These are phyloP conservation scores for Rachicladosporium sp. DNA, from an alignment of 2,329 filamentous ascomycete genomes.

Conservation along the genomic window DNA sequence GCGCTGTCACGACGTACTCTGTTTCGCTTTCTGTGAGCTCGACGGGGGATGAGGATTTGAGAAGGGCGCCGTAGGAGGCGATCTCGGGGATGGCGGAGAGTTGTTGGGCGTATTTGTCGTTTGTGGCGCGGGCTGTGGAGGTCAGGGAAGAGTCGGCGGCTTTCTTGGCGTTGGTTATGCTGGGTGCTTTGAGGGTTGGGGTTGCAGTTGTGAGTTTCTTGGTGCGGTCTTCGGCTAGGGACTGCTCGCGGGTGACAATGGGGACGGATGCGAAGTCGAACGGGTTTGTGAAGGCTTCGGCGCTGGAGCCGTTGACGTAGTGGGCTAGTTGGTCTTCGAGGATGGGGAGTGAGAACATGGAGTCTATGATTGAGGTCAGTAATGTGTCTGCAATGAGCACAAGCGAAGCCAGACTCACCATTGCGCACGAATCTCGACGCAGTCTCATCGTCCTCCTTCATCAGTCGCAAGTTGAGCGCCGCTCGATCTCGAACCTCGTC, in stretches of 20 bases:
- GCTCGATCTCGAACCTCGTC: slow-evolving; percentile 96
- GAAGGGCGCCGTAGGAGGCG: slow-evolving; percentile 73
- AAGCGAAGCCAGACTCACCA: slow-evolving; percentile 40
- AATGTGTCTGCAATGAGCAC: background rate
- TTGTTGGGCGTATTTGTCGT: slow-evolving; percentile 81
- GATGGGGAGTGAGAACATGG: slow-evolving; percentile 84
- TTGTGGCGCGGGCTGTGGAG: slow-evolving; percentile 57
- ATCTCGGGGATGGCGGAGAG: slow-evolving; percentile 83
- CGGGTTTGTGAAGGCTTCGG: slow-evolving; percentile 66
- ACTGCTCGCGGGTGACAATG: slow-evolving; percentile 88
- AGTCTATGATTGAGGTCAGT: slow-evolving; percentile 46
- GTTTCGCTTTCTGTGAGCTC: slow-evolving; percentile 96
- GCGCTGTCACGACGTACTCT: slow-evolving; percentile 83
- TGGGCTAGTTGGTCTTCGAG: slow-evolving; percentile 96
- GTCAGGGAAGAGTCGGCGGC: slow-evolving; percentile 58
- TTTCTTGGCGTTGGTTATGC: slow-evolving; percentile 63
- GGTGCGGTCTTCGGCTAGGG: slow-evolving; percentile 86
- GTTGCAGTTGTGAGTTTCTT: slow-evolving; percentile 93
- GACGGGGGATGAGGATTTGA: slow-evolving; percentile 77
- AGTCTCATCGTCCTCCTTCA: slow-evolving; percentile 71
- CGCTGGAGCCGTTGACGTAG: slow-evolving; percentile 90
- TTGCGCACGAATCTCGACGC: slow-evolving; percentile 87
- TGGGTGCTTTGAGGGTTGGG: slow-evolving; percentile 86
- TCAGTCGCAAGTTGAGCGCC: slow-evolving; percentile 79
- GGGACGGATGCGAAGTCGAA: slow-evolving; percentile 90